phyloP scores from a whole-genome alignment of 106 monocot species.

The Amphibolis antarctica region DNA sequence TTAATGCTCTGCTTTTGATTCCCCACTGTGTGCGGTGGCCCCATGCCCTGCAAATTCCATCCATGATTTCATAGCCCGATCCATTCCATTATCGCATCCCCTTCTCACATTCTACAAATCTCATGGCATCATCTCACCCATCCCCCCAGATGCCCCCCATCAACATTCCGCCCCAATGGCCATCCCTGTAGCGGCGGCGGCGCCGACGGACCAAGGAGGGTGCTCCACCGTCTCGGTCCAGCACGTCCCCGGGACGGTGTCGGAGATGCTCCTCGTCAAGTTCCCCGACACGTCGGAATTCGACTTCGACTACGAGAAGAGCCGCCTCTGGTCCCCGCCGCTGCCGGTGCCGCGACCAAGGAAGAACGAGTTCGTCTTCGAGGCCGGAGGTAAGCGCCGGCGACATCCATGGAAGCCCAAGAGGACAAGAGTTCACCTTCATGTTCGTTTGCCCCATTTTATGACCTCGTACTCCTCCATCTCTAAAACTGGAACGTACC shows the following conservation, averaged over 20 bases:
- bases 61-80: too few species aligned
- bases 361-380: not conserved
- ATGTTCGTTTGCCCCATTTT: not conserved
- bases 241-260: not conserved
- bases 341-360: not conserved
- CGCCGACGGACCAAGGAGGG: not conserved
- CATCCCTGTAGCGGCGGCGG: not conserved
- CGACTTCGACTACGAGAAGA: slow-evolving; percentile 12
- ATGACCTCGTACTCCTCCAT: not conserved
- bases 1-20: too few species aligned
- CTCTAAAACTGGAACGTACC: not conserved
- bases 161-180: too few species aligned
- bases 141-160: too few species aligned
- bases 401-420: not conserved
- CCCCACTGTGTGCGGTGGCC: too few species aligned
- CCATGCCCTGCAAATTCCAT: not conserved
- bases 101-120: too few species aligned
- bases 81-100: not conserved
- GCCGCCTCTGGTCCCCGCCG: slow-evolving; percentile 8
- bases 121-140: too few species aligned
- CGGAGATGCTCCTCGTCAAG: slow-evolving; percentile 11
- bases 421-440: not conserved
- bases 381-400: not conserved
- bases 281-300: slow-evolving; percentile 5
- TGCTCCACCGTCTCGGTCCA: not conserved